Evolutionary conservation across 306 rosid species (phyloP), one percentile per base, ranked within the genome.

Genomic region (Vigna mungo): DNA sequence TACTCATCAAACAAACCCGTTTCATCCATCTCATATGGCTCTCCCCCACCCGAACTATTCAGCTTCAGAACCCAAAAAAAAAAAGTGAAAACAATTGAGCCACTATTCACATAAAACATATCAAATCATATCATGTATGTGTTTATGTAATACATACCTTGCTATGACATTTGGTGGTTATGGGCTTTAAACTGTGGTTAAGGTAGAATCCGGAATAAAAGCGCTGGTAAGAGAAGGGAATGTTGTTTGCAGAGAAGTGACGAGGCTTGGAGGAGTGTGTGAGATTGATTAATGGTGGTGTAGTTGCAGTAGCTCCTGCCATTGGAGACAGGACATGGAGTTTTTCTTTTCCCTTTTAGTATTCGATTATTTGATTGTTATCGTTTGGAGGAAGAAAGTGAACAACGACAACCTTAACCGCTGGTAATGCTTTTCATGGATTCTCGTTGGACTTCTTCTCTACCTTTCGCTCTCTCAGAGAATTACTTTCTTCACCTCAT

Each of bases 21-120:
- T 25, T 82, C 92, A 32, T 82, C 88, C 18, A 83, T 60, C 27
- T 75, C 88, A 80, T 83, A 82, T 4, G 61, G 13, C 21, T 80
- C 96, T 78, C 84, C 85, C 10, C 79, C 75, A 12, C 30, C 59
- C 54, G 92, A 82, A 75, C 74, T 84, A 64, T 75, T 86, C 77
- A 80, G 68, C 92, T 90, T 83, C 82, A 71, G 15, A 86, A 66
- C 18, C 68, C 21, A 78, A 16, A 69, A 7, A 17, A 0, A 36
- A 2, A 23, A 43, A 58, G 52, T 18, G 52, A 49, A 70, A 52
- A 56, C 61, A 53, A 36, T 27, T 53, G 7, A 2, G 52, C 17
- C 11, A 69, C 46, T 46, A 15, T 34, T 83, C 32, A 41, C 1
- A n/a, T 13, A n/a, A 59, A 34, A 16, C 9, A 43, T 48, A 70